A percentile compares a stretch with the other conserved stretches of the same genome.
phyloP scores from a whole-genome alignment of 2,329 filamentous ascomycete genomes.

The Talaromyces funiculosus region DNA sequence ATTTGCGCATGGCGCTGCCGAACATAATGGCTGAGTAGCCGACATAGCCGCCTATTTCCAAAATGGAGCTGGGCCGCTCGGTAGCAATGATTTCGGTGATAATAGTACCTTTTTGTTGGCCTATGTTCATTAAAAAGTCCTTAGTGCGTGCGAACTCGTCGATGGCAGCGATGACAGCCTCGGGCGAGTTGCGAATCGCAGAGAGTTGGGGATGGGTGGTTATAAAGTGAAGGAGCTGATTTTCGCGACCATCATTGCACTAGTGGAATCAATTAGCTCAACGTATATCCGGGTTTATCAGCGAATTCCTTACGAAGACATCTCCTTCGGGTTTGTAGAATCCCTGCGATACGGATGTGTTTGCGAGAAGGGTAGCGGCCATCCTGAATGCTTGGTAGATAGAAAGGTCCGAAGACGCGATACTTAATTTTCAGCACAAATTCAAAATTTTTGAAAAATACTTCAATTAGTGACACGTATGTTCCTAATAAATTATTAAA shows the following conservation, averaged over 20 bases:
- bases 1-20: constrained; percentile 54
- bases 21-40: constrained; percentile 75
- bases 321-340: no score
- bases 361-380: no score
- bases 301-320: no score
- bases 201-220: constrained; percentile 55
- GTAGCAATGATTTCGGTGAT: constrained; percentile 61
- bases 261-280: no score
- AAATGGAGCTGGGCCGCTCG: constrained; percentile 59
- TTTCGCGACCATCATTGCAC: constrained; percentile 60
- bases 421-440: no score
- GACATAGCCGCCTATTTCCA: constrained; percentile 74
- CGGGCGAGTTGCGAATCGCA: constrained; percentile 57
- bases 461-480: no score
- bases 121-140: constrained; percentile 74
- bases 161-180: constrained; percentile 59
- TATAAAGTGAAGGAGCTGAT: constrained; percentile 63
- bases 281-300: no score
- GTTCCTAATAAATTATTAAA: no score
- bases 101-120: constrained; percentile 64
- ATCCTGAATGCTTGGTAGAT: no score
- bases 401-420: no score
- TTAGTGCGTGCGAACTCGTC: constrained; percentile 60
- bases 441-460: no score
- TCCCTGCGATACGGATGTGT: no score